Base-by-base conservation (phyloP, 2,329 filamentous ascomycete genomes). In the Thyridium curvatum region DNA sequence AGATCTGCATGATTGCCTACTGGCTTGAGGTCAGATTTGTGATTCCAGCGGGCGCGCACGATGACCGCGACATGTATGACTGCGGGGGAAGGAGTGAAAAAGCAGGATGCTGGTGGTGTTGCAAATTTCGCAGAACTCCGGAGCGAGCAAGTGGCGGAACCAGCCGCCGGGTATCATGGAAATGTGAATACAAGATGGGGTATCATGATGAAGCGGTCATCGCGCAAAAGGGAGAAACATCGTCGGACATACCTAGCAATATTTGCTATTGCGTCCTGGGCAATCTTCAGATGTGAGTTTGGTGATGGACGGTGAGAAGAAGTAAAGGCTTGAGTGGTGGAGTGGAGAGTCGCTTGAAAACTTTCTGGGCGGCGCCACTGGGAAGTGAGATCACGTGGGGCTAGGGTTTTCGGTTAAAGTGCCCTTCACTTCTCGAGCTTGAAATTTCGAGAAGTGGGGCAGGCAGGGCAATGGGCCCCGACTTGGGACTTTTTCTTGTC, bases 1-100 rank as follows among this genome's bases (percentile, higher is more conserved):
- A 84, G 68, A 83, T 83, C 76, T 83, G 79, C 79, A 83, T 83
- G 71, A 68, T 78, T 79, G 77, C 77, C 75, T 79, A 54, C 60
- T 61, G 53, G 49, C 30, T 37, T 47, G 48, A 51, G 41, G 50
- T 56, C 44, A 53, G 47, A 60, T 54, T 62, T 69, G 65, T n/a
- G 6, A 26, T 26, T 26, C 21, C 21, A 26, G 21, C n/a, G n/a
- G n/a, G n/a, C n/a, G n/a, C n/a, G 21, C 21, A 6, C 6, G 21
- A 26, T 26, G 21, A 26, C 21, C 21, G 21, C 21, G 21, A 26
- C 21, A 26, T 26, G 41, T 6, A 26, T 6, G 21, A 26, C 6
- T 26, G 21, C 10, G 21, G 21, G 32, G 16, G 29, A 17, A 29
- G 29, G 18, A 29, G 18, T 14, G 17, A 33, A 18, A 34, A 29